Evolutionary conservation across 2,329 filamentous ascomycete species (phyloP).

Genomic region (Apiospora kogelbergensis): DNA sequence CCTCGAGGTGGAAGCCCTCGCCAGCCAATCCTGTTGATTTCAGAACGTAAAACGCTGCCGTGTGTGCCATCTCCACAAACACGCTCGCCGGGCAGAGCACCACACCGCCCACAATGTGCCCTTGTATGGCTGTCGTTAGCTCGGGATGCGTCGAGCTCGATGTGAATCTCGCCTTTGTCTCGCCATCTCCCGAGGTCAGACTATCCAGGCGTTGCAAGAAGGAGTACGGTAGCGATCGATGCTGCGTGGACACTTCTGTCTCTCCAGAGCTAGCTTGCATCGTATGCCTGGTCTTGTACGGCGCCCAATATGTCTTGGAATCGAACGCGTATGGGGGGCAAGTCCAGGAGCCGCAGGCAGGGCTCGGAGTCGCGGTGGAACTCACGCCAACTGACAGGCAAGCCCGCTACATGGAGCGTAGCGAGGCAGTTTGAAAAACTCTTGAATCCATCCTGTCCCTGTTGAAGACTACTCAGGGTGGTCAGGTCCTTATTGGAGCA

Average conservation of each 20-base stretch:
- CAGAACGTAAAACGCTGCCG: neutral
- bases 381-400: neutral
- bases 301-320: constrained; percentile 8
- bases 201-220: constrained; percentile 4
- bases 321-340: constrained; percentile 7
- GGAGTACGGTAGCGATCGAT: neutral
- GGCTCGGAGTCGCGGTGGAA: constrained; percentile 7
- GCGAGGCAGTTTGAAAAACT: constrained; percentile 5
- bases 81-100: constrained; percentile 2
- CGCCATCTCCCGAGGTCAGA: neutral
- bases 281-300: constrained; percentile 1
- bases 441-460: neutral
- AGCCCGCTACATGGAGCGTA: neutral
- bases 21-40: neutral
- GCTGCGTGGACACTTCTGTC: neutral
- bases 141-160: constrained; percentile 7
- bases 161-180: constrained; percentile 2
- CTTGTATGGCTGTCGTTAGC: neutral
- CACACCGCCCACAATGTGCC: constrained; percentile 5
- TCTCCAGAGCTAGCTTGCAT: neutral
- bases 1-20: constrained; percentile 6
- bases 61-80: constrained; percentile 1
- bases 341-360: neutral
- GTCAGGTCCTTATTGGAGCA: constrained; percentile 7
- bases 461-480: neutral